Base-by-base conservation (phyloP, 2,329 filamentous ascomycete species). In the Fusarium tricinctum region DNA sequence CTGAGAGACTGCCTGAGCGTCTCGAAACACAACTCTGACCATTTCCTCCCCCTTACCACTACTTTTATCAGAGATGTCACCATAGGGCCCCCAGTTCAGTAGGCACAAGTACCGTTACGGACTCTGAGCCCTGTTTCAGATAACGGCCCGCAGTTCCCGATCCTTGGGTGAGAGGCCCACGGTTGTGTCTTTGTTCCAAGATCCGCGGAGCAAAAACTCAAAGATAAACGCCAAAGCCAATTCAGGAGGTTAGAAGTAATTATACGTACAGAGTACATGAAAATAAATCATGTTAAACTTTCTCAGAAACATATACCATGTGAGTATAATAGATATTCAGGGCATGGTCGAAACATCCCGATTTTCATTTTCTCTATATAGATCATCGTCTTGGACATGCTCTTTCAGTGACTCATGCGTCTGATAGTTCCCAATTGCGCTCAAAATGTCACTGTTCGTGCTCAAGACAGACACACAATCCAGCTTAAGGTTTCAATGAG, bases 321-420 rank as follows among this genome's bases (percentile, higher is more conserved):
- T 52, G 30, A n/a, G 22, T 49, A 22, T n/a, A n/a, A 39, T 12
- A 60, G 20, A 52, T 39, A 48, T 53, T 35, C 22, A 26, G 30
- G 15, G 20, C 43, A 20, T 64, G 33, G 32, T 39, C 48, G 22
- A 58, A 66, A 58, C 46, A 68, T 54, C 42, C 50, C 42, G 48
- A 48, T 55, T 69, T 59, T 70, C 44, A 33, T 63, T 72, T 68
- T 60, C 66, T 58, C 57, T 64, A 64, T 73, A 68, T 73, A 70
- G 56, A 28, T 61, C 58, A 50, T 66, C 56, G 35, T 38, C 64
- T 69, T 61, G 55, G 66, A 66, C 58, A 55, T 38, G 53, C 57
- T 70, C 38, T 55, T 45, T 42, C 32, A 51, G 30, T 63, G 38
- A 56, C 56, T 43, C 50, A 33, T 53, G 63, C 53, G 56, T 44